Percentiles rank a stretch among this genome's conserved stretches.
These are phyloP conservation scores for Amphirosellinia nigrospora DNA, from an alignment of 495 filamentous ascomycete genomes.

Conservation along the genomic window DNA sequence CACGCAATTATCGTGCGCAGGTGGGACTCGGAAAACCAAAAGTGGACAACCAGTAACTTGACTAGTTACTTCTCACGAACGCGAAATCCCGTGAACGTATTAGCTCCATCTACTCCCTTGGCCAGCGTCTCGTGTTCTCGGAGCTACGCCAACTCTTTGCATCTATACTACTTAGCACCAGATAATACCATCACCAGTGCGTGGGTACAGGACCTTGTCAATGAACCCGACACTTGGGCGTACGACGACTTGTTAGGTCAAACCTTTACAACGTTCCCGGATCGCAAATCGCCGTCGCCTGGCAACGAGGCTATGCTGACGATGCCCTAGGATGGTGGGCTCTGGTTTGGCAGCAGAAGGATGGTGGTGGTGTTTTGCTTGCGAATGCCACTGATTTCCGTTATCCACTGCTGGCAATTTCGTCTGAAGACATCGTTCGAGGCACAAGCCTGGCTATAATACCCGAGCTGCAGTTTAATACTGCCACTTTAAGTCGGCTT, in stretches of 20 bases:
- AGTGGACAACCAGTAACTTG: conserved; percentile 35
- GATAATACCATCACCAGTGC: conserved; percentile 28
- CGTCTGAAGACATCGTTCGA: conserved; percentile 27
- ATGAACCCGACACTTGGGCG: conserved; percentile 31
- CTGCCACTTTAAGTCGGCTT: conserved; percentile 31
- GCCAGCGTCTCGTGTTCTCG: conserved; percentile 32
- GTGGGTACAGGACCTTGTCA: conserved; percentile 30
- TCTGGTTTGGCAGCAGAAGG: conserved; percentile 30
- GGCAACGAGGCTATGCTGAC: conserved; percentile 28
- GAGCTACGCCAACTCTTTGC: conserved; percentile 25
- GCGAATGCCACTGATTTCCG: conserved; percentile 31
- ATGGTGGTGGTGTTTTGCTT: conserved; percentile 32
- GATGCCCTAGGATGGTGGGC: conserved; percentile 28
- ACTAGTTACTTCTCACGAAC: conserved; percentile 32
- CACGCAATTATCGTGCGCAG: conserved; percentile 33
- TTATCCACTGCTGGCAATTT: conserved; percentile 28
- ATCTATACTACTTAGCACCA: conserved; percentile 31
- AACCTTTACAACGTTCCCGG: conserved; percentile 28
- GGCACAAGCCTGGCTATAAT: conserved; percentile 33
- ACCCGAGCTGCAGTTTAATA: conserved; percentile 24
- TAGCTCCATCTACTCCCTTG: conserved; percentile 30
- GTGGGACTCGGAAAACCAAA: conserved; percentile 31
- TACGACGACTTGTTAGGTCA: conserved; percentile 13
- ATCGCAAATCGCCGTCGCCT: conserved; percentile 30
- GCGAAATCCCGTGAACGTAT: conserved; percentile 29